Percentiles rank a stretch among this genome's conserved stretches.
These are phyloP conservation scores for Ophiobolus disseminans DNA, from an alignment of 2,329 filamentous ascomycete genomes.

Conservation along the genomic window DNA sequence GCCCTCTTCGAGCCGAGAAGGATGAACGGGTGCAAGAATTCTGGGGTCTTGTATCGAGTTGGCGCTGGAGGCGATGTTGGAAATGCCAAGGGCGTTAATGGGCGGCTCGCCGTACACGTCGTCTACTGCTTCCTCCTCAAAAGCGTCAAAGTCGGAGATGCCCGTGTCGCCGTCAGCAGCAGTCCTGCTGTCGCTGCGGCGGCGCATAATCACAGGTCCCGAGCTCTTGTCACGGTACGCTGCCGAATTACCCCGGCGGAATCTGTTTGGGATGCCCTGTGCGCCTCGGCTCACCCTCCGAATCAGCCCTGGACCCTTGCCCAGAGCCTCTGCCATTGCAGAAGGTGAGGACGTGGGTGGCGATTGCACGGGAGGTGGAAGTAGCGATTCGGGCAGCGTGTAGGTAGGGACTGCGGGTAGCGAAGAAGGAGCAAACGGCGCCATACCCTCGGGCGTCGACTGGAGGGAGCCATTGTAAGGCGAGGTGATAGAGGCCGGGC, in stretches of 20 bases:
- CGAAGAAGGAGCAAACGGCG: slow-evolving; percentile 62
- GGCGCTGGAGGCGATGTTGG: slow-evolving; percentile 35
- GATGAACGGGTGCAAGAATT: slow-evolving; percentile 73
- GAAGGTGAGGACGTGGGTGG: slow-evolving; percentile 54
- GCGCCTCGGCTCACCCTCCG: slow-evolving; percentile 85
- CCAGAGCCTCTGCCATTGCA: slow-evolving; percentile 69
- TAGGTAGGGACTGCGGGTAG: slow-evolving; percentile 58
- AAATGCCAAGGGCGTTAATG: slow-evolving; percentile 53
- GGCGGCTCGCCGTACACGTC: slow-evolving; percentile 49
- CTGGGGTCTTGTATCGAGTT: slow-evolving; percentile 52
- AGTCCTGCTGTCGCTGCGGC: slow-evolving; percentile 88
- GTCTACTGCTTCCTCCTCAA: slow-evolving; percentile 59
- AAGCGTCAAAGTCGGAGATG: slow-evolving; percentile 58
- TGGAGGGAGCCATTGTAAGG: slow-evolving; percentile 67
- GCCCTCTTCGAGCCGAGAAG: slow-evolving; percentile 77
- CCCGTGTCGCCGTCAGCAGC: slow-evolving; percentile 60
- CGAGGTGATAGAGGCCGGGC: slow-evolving; percentile 48
- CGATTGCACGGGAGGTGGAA: slow-evolving; percentile 56
- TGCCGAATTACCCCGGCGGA: slow-evolving; percentile 79
- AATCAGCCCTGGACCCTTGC: slow-evolving; percentile 73
- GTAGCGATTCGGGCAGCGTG: slow-evolving; percentile 75
- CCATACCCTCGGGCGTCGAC: slow-evolving; percentile 69
- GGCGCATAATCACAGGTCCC: slow-evolving; percentile 84
- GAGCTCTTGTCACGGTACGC: slow-evolving; percentile 82
- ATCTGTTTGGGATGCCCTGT: slow-evolving; percentile 70